Evolutionary conservation across 2,329 filamentous ascomycete species (phyloP), one percentile per base, ranked within the genome.

Genomic region (Lasiodiplodia sp.): DNA sequence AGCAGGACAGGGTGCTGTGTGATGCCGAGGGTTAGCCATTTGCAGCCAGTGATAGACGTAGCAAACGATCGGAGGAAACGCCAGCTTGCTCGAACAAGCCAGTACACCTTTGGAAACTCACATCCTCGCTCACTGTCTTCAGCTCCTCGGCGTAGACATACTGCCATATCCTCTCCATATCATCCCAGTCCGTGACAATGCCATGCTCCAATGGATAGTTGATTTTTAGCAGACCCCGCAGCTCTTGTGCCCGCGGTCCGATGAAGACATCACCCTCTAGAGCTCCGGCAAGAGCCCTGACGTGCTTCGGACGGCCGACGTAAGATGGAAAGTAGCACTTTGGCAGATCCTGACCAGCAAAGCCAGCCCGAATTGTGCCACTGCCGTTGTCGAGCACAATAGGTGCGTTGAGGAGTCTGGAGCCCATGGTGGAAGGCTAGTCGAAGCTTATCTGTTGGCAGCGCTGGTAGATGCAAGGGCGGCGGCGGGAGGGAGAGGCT

Each of bases 91-190:
- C 14, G n/a, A 52, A 47, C 28, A 25, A 23, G 23, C 21, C 37
- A 38, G 34, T 25, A 16, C 21, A 25, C 60, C 11, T 38, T 21
- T 28, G 44, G 23, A 62, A 21, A 78, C 83, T 79, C 81, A 94
- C 92, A 87, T 99, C 96, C 87, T 99, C 96, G 81, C 94, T 97
- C 78, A 97, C 86, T 62, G 95, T 97, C 85, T 97, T 98, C 75
- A 99, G 81, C 72, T 96, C 96, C 77, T 97, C 95, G 69, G 92
- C 92, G 80, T 98, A 99, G 66, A 99, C 94, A 78, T 97, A 96
- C 76, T 96, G 92, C 96, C 96, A 99, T 82, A 99, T 99, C 83
- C 93, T 90, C 85, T 99, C 96, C 96, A 99, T 99, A 78, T 99
- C 96, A 79, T 98, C 96, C 96, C 96, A 99, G 81, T 99, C 94